Evolutionary conservation across 306 rosid genomes (phyloP).

Genomic region (Corylus americana): DNA sequence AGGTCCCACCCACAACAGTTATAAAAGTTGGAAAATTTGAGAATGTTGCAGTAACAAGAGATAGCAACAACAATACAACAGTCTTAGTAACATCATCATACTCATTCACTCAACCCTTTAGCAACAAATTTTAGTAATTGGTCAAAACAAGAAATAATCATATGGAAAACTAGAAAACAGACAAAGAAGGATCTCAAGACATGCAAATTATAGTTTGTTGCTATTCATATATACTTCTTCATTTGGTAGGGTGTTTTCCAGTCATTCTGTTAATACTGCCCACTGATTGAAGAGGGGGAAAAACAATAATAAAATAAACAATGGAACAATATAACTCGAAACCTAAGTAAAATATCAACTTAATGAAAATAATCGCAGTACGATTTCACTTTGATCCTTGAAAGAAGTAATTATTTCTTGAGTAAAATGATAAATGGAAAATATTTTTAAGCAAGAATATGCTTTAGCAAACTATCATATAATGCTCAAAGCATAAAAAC

Average conservation of each 20-base stretch:
- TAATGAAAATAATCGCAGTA: not conserved
- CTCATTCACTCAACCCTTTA: not conserved
- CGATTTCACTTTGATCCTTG: not conserved
- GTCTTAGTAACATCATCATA: not conserved
- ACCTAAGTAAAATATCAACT: not conserved
- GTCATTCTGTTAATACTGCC: not conserved
- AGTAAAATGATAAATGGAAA: not conserved
- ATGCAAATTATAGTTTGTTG: not conserved
- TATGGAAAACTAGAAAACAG: not conserved
- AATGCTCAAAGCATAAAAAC: slow-evolving; percentile 1
- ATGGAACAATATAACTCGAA: not conserved
- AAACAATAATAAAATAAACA: not conserved
- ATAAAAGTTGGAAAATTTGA: not conserved
- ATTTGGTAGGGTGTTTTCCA: not conserved
- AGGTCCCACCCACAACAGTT: not conserved
- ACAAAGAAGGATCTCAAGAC: not conserved
- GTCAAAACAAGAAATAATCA: not conserved
- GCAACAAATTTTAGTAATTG: not conserved
- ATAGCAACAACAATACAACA: not conserved
- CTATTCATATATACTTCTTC: not conserved
- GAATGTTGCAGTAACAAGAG: not conserved
- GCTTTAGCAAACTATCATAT: not conserved
- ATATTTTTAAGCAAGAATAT: not conserved
- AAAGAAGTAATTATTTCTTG: not conserved
- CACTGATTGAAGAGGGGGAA: not conserved